Conservation (phyloP, 2,329 filamentous ascomycete species). For the Xylaria sp. region DNA sequence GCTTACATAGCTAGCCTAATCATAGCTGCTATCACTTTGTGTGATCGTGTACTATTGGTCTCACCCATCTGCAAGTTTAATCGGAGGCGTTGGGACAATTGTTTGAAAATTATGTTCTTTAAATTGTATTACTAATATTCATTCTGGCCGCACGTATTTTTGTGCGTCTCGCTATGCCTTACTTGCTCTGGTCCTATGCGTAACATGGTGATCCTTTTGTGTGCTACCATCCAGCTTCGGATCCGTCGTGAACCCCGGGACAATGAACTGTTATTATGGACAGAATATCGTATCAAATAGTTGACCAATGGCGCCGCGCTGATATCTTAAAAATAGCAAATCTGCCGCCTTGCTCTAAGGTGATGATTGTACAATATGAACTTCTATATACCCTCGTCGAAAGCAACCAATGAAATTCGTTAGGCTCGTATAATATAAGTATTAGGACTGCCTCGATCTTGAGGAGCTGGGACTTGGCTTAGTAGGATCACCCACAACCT, state of each 20-base stretch:
- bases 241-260: background rate
- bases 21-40: background rate
- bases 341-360: slow-evolving; percentile 37
- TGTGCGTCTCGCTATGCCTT: slow-evolving; percentile 6
- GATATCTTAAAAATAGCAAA: slow-evolving; percentile 36
- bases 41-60: background rate
- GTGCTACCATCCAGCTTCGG: slow-evolving; percentile 5
- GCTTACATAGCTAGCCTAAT: background rate
- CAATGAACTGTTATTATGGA: slow-evolving; percentile 22
- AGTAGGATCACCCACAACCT: slow-evolving; percentile 62
- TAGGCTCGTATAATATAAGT: slow-evolving; percentile 33
- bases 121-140: slow-evolving; percentile 27
- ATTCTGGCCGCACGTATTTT: slow-evolving; percentile 16
- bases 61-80: too few species aligned
- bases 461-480: slow-evolving; percentile 44
- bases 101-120: slow-evolving; percentile 13
- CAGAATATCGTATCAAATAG: slow-evolving; percentile 29
- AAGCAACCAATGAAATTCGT: slow-evolving; percentile 36
- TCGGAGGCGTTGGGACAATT: background rate
- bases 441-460: slow-evolving; percentile 23
- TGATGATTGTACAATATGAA: slow-evolving; percentile 37
- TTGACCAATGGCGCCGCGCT: slow-evolving; percentile 39
- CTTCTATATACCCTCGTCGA: slow-evolving; percentile 31
- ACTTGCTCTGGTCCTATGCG: background rate
- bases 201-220: slow-evolving; percentile 10